phyloP scores from a whole-genome alignment of 495 filamentous ascomycete species.

The Hapsidospora chrysogenum region DNA sequence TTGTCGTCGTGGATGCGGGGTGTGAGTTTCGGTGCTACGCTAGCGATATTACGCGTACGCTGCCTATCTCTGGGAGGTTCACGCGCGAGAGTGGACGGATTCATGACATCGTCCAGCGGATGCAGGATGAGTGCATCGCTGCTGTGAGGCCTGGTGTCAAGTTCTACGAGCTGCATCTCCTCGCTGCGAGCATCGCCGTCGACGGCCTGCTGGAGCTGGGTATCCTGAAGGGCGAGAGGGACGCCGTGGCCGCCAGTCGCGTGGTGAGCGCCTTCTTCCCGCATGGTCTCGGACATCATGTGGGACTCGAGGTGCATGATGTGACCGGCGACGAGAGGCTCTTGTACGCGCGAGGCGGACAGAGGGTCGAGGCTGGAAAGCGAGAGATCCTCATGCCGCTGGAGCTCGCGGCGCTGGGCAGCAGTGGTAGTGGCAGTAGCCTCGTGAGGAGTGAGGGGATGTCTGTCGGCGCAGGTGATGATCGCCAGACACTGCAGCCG shows the following conservation, averaged over 20 bases:
- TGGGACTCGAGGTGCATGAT: conserved; percentile 86
- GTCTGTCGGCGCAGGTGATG: not conserved
- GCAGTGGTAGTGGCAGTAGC: not conserved
- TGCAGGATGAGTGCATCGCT: conserved; percentile 67
- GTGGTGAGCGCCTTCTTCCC: conserved; percentile 73
- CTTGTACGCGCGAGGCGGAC: conserved; percentile 1
- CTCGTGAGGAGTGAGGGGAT: not conserved
- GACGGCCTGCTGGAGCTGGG: conserved; percentile 53
- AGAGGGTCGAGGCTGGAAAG: conserved; percentile 1
- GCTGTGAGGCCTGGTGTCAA: conserved; percentile 44
- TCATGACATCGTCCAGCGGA: conserved; percentile 59
- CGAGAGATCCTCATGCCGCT: not conserved
- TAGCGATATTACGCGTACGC: conserved; percentile 77
- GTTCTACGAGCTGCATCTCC: conserved; percentile 50
- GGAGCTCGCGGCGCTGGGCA: not conserved
- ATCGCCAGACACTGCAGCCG: conserved; percentile 32
- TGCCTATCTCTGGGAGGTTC: conserved; percentile 54
- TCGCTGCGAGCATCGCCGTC: conserved; percentile 57
- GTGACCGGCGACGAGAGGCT: conserved; percentile 21
- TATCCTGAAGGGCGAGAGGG: conserved; percentile 39
- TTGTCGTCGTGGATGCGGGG: conserved; percentile 73
- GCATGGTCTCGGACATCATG: conserved; percentile 77
- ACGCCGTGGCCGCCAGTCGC: conserved; percentile 50
- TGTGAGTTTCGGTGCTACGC: conserved; percentile 78
- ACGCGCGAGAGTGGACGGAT: conserved; percentile 48